A percentile compares a stretch with the other conserved stretches of the same genome.
These are phyloP conservation scores for Dichomitus squalens DNA, from an alignment of 1,284 basidiomycete genomes.

Conservation along the genomic window DNA sequence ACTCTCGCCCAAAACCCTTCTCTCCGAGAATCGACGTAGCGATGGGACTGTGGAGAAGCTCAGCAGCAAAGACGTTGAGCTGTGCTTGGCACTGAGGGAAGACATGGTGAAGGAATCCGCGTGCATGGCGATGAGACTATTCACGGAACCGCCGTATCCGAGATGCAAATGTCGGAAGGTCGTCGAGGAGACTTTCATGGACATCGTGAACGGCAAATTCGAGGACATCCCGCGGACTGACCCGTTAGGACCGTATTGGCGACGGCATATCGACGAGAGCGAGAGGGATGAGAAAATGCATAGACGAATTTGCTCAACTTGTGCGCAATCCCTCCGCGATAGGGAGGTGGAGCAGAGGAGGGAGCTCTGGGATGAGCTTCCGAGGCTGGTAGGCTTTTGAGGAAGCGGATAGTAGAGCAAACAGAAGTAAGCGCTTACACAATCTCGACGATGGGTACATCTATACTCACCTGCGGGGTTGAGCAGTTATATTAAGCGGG, in stretches of 20 bases:
- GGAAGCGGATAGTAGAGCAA: neutral
- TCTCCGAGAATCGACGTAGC: neutral
- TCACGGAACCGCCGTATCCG: neutral
- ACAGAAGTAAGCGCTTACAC: no score
- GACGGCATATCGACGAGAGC: neutral
- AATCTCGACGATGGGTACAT: neutral
- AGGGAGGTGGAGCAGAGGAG: neutral
- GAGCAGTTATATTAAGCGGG: no score
- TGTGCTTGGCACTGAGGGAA: neutral
- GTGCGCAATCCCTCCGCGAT: neutral
- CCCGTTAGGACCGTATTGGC: neutral
- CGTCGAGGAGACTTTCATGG: neutral
- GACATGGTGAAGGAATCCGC: neutral
- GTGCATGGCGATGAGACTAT: neutral
- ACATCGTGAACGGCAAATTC: neutral
- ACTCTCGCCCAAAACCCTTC: neutral
- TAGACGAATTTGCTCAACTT: neutral
- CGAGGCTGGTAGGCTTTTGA: neutral
- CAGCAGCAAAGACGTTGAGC: neutral
- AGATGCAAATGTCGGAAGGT: neutral
- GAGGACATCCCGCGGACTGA: neutral
- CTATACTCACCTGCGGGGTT: no score
- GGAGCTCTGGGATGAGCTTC: neutral
- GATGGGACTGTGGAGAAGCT: neutral
- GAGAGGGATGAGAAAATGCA: neutral